phyloP scores from a whole-genome alignment of 164 flowering plant species.

The Amborella trichopoda region DNA sequence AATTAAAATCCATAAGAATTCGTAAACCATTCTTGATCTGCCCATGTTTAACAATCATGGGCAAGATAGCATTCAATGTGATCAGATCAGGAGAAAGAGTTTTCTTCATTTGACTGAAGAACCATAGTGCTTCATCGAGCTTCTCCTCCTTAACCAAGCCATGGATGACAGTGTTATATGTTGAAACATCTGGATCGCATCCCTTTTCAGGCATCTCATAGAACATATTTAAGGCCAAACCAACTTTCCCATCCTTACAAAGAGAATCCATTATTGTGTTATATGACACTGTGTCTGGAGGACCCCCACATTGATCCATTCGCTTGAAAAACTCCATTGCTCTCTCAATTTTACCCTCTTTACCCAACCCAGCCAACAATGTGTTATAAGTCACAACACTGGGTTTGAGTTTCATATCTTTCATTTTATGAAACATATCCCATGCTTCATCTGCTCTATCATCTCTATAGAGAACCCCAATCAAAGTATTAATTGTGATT shows the following conservation, averaged over 20 bases:
- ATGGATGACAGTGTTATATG: slow-evolving; percentile 71
- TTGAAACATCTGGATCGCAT: slow-evolving; percentile 59
- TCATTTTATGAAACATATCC: slow-evolving; percentile 57
- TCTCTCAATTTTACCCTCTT: slow-evolving; percentile 48
- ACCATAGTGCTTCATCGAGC: slow-evolving; percentile 51
- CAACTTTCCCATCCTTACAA: slow-evolving; percentile 47
- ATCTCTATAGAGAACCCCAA: slow-evolving; percentile 70
- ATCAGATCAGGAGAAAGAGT: slow-evolving; percentile 45
- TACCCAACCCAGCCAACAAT: slow-evolving; percentile 61
- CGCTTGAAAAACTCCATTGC: slow-evolving; percentile 38
- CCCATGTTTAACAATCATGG: slow-evolving; percentile 46
- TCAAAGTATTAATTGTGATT: slow-evolving; percentile 55
- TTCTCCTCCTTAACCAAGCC: slow-evolving; percentile 52
- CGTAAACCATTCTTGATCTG: slow-evolving; percentile 46
- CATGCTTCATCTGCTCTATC: slow-evolving; percentile 71
- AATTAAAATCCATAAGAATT: slow-evolving; percentile 27
- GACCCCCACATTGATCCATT: slow-evolving; percentile 13
- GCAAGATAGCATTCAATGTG: slow-evolving; percentile 68
- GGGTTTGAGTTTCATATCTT: slow-evolving; percentile 60
- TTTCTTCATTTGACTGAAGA: slow-evolving; percentile 87
- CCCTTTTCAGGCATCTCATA: slow-evolving; percentile 39
- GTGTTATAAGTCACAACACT: slow-evolving; percentile 87
- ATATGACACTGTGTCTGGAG: slow-evolving; percentile 23
- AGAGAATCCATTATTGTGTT: slow-evolving; percentile 26
- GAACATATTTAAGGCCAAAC: slow-evolving; percentile 48